Evolutionary conservation across 371 early-diverging fungal genomes (phyloP).

Genomic region (Umbelopsis sp.): DNA sequence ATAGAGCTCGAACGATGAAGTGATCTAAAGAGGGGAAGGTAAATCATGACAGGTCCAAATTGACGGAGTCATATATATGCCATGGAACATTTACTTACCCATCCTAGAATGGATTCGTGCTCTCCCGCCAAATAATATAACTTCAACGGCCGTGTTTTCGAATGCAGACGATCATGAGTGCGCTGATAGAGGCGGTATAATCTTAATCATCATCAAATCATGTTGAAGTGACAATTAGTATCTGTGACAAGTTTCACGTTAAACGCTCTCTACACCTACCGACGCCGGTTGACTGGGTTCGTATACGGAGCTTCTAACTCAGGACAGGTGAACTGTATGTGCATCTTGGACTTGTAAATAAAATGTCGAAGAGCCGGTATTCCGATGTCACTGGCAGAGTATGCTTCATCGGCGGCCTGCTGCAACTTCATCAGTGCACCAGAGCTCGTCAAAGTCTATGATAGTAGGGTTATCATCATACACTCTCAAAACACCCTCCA

Average conservation of each 20-base stretch:
- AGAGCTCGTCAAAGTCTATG: conserved; percentile 33
- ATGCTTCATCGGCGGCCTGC: conserved; percentile 37
- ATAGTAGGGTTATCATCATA: no score
- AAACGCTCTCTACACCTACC: conserved; percentile 25
- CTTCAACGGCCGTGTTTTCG: conserved; percentile 58
- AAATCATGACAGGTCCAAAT: not conserved
- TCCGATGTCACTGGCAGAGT: conserved; percentile 62
- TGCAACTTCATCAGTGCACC: conserved; percentile 31
- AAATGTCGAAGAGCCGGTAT: conserved; percentile 77
- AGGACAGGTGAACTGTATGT: conserved; percentile 74
- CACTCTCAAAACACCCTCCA: not conserved
- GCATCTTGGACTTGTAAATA: conserved; percentile 68
- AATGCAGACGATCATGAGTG: conserved; percentile 69
- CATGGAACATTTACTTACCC: conserved; percentile 52
- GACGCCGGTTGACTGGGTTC: conserved; percentile 40
- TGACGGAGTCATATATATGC: not conserved
- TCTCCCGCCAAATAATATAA: conserved; percentile 61
- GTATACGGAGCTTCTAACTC: conserved; percentile 57
- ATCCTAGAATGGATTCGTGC: conserved; percentile 70
- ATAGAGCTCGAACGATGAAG: conserved; percentile 71
- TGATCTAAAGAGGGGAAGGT: conserved; percentile 45
- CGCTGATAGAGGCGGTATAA: conserved; percentile 69
- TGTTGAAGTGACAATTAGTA: conserved; percentile 25
- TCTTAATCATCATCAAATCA: no score
- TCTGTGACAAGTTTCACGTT: not conserved